Percentiles rank a stretch among this genome's conserved stretches.
Conservation (phyloP, 129 eudicot species). For the Deinandra increscens region DNA sequence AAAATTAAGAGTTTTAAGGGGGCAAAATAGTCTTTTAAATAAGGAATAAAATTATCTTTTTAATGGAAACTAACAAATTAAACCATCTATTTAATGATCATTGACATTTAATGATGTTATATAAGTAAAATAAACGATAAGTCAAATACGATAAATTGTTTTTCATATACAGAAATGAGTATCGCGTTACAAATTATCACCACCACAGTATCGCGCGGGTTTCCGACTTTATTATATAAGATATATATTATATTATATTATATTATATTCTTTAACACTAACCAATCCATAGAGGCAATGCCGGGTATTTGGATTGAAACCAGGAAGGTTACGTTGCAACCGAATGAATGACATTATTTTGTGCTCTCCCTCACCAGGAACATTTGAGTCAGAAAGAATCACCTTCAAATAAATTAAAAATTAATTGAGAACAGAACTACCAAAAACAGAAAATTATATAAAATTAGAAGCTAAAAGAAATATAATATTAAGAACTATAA, state of each 20-base stretch:
- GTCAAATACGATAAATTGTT: no score
- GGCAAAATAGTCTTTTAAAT: no score
- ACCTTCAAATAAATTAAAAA: conserved; percentile 73
- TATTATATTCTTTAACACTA: background rate
- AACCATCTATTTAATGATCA: no score
- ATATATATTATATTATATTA: no score
- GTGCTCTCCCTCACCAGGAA: conserved; percentile 99
- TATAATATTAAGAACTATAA: conserved; percentile 10
- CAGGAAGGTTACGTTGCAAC: conserved; percentile 81
- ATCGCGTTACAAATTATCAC: no score
- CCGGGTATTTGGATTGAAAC: conserved; percentile 87
- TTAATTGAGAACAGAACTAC: conserved; percentile 38
- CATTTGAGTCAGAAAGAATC: conserved; percentile 95
- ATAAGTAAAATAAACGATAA: no score
- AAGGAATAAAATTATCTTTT: no score
- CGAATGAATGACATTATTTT: conserved; percentile 94
- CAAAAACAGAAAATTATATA: conserved; percentile 41
- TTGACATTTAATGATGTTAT: no score
- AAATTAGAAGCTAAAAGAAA: conserved; percentile 36
- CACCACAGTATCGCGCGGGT: no score
- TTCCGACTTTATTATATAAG: background rate
- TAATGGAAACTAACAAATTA: no score
- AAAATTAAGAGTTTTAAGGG: no score
- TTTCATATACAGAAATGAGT: no score
- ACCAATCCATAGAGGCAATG: conserved; percentile 96